phyloP scores from a whole-genome alignment of 148 eudicot species.

The Arbutus unedo region DNA sequence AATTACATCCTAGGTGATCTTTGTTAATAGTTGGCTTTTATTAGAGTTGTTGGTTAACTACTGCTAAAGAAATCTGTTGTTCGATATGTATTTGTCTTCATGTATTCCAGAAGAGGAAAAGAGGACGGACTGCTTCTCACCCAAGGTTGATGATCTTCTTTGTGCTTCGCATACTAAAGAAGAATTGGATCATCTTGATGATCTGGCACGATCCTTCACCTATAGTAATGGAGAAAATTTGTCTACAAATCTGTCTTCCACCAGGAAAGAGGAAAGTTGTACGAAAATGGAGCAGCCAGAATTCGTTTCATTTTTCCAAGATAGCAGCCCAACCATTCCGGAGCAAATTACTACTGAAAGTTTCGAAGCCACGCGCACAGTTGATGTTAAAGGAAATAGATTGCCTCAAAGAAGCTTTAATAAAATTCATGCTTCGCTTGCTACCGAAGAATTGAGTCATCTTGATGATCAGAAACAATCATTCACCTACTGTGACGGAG shows the following conservation, averaged over 20 bases:
- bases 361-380: no score
- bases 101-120: constrained; percentile 53
- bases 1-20: constrained; percentile 60
- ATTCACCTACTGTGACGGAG: neutral
- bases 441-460: no score
- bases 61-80: neutral
- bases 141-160: constrained; percentile 37
- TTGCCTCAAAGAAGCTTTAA: no score
- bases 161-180: constrained; percentile 19
- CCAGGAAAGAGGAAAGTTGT: constrained; percentile 11
- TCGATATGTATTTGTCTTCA: constrained; percentile 19
- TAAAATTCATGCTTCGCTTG: no score
- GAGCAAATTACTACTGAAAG: no score
- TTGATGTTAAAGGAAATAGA: no score
- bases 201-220: constrained; percentile 19
- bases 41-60: neutral
- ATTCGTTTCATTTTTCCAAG: neutral
- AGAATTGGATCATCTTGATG: constrained; percentile 20
- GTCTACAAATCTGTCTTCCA: constrained; percentile 15
- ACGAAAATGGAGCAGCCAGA: constrained; percentile 12
- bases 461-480: no score
- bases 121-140: constrained; percentile 41
- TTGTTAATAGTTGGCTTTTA: constrained; percentile 8
- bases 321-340: neutral
- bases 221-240: constrained; percentile 10